These are phyloP conservation scores for Stagonosporopsis vannaccii DNA, from an alignment of 2,329 filamentous ascomycete species.

Conservation along the genomic window DNA sequence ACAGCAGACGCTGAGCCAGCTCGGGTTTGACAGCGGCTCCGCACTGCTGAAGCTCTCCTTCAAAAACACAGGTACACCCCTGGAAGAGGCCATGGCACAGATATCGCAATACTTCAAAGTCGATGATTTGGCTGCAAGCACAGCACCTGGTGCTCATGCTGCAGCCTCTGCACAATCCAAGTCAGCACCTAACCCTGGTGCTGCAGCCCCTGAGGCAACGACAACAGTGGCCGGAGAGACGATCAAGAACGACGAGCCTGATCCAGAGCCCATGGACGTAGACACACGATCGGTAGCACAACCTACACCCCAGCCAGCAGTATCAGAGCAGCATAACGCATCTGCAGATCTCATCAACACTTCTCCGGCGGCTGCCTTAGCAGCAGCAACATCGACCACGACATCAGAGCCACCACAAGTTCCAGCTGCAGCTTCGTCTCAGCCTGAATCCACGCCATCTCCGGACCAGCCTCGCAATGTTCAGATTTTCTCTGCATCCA, in stretches of 20 bases:
- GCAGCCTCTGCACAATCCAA: slow-evolving; percentile 36
- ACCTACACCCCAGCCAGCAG: slow-evolving; percentile 19
- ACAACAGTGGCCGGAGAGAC: slow-evolving; percentile 37
- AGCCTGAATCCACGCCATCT: slow-evolving; percentile 21
- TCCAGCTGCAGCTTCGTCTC: slow-evolving; percentile 19
- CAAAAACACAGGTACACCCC: slow-evolving; percentile 74
- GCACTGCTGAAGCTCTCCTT: slow-evolving; percentile 81
- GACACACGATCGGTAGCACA: slow-evolving; percentile 29
- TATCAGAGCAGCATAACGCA: slow-evolving; percentile 26
- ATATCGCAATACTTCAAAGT: slow-evolving; percentile 77
- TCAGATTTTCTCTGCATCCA: slow-evolving; percentile 79
- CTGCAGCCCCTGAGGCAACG: slow-evolving; percentile 35
- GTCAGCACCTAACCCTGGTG: slow-evolving; percentile 30
- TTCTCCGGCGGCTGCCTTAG: slow-evolving; percentile 28
- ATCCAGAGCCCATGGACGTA: slow-evolving; percentile 42
- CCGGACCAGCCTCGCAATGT: slow-evolving; percentile 57
- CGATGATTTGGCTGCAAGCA: slow-evolving; percentile 37
- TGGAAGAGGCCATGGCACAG: slow-evolving; percentile 84
- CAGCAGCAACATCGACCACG: slow-evolving; percentile 32
- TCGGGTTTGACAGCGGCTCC: slow-evolving; percentile 86
- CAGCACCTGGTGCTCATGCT: slow-evolving; percentile 41
- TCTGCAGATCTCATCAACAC: slow-evolving; percentile 25
- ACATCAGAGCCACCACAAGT: slow-evolving; percentile 24
- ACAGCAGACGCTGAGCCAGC: slow-evolving; percentile 85
- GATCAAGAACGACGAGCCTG: slow-evolving; percentile 30